Evolutionary conservation across 805 yeast genomes (phyloP).

Genomic region (Candida stauntonica): DNA sequence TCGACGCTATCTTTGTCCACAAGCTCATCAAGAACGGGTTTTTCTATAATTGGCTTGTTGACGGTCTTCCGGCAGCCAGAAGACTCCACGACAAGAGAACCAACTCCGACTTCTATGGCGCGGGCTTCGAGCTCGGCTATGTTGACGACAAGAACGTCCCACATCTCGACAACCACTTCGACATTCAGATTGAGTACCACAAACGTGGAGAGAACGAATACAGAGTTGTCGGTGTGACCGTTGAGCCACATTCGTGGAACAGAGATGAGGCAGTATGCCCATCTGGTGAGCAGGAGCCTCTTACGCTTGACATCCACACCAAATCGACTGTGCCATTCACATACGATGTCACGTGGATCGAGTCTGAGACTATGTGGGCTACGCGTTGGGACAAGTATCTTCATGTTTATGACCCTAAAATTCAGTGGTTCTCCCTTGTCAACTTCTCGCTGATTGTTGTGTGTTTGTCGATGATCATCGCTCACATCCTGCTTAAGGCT

Average conservation of each 20-base stretch:
- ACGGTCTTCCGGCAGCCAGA: conserved; percentile 91
- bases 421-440: conserved; percentile 92
- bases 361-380: conserved; percentile 84
- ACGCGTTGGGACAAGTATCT: conserved; percentile 98
- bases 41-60: conserved; percentile 87
- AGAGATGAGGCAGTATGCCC: conserved; percentile 36
- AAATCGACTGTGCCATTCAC: conserved; percentile 67
- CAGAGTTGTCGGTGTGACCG: conserved; percentile 89
- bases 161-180: conserved; percentile 76
- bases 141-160: conserved; percentile 54
- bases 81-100: conserved; percentile 53
- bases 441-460: conserved; percentile 81
- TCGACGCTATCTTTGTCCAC: conserved; percentile 73
- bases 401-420: conserved; percentile 85
- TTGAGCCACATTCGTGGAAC: conserved; percentile 59
- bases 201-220: conserved; percentile 57
- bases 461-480: conserved; percentile 70
- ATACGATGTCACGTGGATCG: conserved; percentile 74
- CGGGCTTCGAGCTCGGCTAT: conserved; percentile 77
- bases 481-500: conserved; percentile 73
- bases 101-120: conserved; percentile 58
- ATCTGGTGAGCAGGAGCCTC: conserved; percentile 33
- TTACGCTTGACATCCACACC: conserved; percentile 44
- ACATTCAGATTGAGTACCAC: conserved; percentile 78
- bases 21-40: conserved; percentile 79